Evolutionary conservation across 169 alveolate species (phyloP).

Genomic region (Eimeria praecox): DNA sequence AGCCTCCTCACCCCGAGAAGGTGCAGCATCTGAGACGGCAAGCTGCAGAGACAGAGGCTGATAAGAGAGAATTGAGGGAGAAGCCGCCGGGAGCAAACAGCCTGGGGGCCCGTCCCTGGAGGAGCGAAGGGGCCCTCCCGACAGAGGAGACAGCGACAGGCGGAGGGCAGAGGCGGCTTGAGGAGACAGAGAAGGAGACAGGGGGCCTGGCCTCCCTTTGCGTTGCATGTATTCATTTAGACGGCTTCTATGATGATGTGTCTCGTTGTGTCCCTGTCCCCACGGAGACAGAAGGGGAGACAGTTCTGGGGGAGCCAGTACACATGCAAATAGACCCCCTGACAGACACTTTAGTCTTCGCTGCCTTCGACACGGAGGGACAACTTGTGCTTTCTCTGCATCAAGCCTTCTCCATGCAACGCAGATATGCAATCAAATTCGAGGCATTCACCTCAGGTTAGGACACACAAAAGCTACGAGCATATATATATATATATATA

Average conservation of each 20-base stretch:
- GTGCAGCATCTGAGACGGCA: background rate
- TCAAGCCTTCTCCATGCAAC: background rate
- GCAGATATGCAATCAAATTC: background rate
- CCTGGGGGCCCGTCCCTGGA: too few relatives aligned
- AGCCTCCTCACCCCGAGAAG: background rate
- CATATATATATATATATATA: background rate
- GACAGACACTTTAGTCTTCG: background rate
- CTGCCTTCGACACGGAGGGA: slow-evolving; percentile 3
- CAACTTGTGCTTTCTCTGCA: slow-evolving; percentile 25
- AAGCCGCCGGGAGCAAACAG: too few relatives aligned
- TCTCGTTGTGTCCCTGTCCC: slow-evolving; percentile 1
- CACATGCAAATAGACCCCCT: slow-evolving; percentile 20
- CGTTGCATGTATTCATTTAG: background rate
- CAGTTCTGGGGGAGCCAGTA: background rate
- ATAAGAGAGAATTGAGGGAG: too few relatives aligned
- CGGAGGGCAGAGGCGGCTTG: too few relatives aligned
- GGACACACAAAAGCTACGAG: too few relatives aligned
- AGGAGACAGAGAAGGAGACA: background rate
- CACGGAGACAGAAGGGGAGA: slow-evolving; percentile 24
- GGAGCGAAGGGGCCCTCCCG: too few relatives aligned
- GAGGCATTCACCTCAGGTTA: background rate
- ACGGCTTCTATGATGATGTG: slow-evolving; percentile 14
- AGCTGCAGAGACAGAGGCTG: background rate
- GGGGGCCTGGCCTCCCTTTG: slow-evolving; percentile 16
- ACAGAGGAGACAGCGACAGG: background rate